phyloP scores from a whole-genome alignment of 495 filamentous ascomycete genomes.

The Xylaria sp. region DNA sequence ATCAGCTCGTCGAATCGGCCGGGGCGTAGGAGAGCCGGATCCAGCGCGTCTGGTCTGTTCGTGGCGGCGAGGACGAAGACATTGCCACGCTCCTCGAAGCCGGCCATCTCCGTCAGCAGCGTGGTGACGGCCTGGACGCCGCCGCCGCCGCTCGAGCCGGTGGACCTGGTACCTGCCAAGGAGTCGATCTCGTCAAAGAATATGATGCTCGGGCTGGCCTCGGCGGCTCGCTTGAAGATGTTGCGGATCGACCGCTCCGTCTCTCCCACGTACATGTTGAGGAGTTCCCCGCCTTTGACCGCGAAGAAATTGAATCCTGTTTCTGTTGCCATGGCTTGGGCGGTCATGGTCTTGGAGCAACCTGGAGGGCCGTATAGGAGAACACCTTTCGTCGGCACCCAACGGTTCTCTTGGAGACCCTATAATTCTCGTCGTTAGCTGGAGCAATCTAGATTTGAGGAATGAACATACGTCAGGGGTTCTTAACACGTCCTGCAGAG shows the following conservation, averaged over 20 bases:
- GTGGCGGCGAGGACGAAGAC: conserved; percentile 95
- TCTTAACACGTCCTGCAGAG: conserved; percentile 41
- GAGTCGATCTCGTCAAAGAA: conserved; percentile 99
- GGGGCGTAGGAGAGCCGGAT: conserved; percentile 85
- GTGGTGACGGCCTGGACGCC: conserved; percentile 88
- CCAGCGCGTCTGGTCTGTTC: conserved; percentile 86
- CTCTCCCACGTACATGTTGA: conserved; percentile 98
- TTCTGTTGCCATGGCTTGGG: conserved; percentile 91
- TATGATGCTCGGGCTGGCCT: conserved; percentile 89
- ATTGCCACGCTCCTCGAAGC: conserved; percentile 82
- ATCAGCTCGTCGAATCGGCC: conserved; percentile 89
- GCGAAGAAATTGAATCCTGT: conserved; percentile 93
- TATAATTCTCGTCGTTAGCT: conserved; percentile 21
- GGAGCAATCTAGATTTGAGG: not conserved
- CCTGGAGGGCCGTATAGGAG: conserved; percentile 94
- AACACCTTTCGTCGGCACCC: conserved; percentile 77
- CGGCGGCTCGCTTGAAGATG: conserved; percentile 85
- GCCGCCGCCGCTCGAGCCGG: conserved; percentile 46
- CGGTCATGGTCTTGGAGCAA: conserved; percentile 94
- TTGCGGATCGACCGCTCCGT: conserved; percentile 88
- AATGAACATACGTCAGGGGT: conserved; percentile 31
- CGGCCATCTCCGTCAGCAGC: conserved; percentile 94
- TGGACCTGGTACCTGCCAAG: conserved; percentile 76
- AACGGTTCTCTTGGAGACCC: conserved; percentile 36
- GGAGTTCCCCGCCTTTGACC: conserved; percentile 93